Base-by-base conservation (phyloP, 2,329 filamentous ascomycete genomes). In the Aspergillus proliferans region DNA sequence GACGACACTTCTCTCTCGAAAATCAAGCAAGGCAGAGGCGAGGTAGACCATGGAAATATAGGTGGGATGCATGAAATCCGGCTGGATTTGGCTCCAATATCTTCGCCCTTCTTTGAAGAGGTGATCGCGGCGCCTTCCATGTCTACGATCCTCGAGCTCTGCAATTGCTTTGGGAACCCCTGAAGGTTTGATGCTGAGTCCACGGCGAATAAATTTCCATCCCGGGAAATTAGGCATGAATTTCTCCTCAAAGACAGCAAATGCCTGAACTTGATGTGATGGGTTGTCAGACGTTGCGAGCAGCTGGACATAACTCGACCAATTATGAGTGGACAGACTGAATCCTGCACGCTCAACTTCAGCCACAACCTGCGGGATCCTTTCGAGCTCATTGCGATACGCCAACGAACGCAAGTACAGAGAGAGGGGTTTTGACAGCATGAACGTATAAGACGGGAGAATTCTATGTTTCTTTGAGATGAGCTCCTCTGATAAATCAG, bases 141-240 rank as follows among this genome's bases (percentile, higher is more conserved):
- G 48, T 21, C 45, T 58, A 5, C 50, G 57, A 10, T 56, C 53
- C 43, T 72, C 66, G n/a, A 71, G 51, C 33, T 63, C 51, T 42
- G 66, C 61, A 34, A 69, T 58, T 10, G 59, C 58, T 26, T 48
- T 51, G 26, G 65, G 60, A 8, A 60, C 63, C 28, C 57, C 57
- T 8, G 54, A 45, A 8, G 68, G 66, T 36, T 62, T 61, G 22
- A 64, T 21, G 4, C 59, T 60, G 46, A 60, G 61, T 19, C 70
- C 66, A 50, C 64, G 64, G 14, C 59, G 58, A 26, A 74, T 56
- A 46, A 61, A 53, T 5, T 57, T 59, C 88, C 90, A 96, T 21
- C 89, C 88, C 9, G 80, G 79, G 80, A 90, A 95, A 30, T 80
- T 76, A 1, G 80, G 77, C 80, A 95, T 94, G 48, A 97, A 83